Base-by-base conservation (phyloP, 768 basidiomycete genomes). In the Lentinula guzmanii region DNA sequence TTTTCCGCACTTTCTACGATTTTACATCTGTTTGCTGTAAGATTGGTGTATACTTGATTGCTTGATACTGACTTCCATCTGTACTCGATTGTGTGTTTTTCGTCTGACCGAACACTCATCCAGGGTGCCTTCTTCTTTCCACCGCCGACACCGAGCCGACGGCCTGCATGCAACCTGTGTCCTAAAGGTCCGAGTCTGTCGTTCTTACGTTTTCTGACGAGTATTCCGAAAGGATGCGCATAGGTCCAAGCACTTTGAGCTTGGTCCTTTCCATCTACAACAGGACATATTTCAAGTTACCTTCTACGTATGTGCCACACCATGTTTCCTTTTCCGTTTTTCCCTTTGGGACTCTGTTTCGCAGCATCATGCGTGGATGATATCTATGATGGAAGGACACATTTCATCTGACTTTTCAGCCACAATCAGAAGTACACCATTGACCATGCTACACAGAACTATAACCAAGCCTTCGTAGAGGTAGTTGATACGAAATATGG, bases 361-460 rank as follows among this genome's bases (percentile, higher is more conserved):
- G 51, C 51, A 52, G 53, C 34, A 37, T 54, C 37, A 54, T 54
- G 53, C 37, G 34, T 35, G 33, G 13, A 37, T 18, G 50, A 51
- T 51, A 51, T 51, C 50, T 52, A 28, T 54, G 53, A 54, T 54
- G 35, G 51, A 37, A 39, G 53, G 6, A 21, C 37, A 37, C 8
- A 15, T 35, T 21, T 39, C 53, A 54, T 54, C 37, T 54, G 34
- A 56, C 55, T 18, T 10, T 48, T 56, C 21, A 56, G 55, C 55
- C 55, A 56, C 55, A 56, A 56, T 56, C 55, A 56, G 39, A 56
- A 56, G 8, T 42, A 28, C 41, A 43, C 39, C 18, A 56, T 21
- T 28, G 55, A 56, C 55, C 55, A 56, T 56, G 41, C 55, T 56
- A 56, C 31, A 37, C 39, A 42, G 39, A 56, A 56, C 55, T 24